Evolutionary conservation across 495 filamentous ascomycete species (phyloP), one percentile per base, ranked within the genome.

Genomic region (Stereocaulon alpinum): DNA sequence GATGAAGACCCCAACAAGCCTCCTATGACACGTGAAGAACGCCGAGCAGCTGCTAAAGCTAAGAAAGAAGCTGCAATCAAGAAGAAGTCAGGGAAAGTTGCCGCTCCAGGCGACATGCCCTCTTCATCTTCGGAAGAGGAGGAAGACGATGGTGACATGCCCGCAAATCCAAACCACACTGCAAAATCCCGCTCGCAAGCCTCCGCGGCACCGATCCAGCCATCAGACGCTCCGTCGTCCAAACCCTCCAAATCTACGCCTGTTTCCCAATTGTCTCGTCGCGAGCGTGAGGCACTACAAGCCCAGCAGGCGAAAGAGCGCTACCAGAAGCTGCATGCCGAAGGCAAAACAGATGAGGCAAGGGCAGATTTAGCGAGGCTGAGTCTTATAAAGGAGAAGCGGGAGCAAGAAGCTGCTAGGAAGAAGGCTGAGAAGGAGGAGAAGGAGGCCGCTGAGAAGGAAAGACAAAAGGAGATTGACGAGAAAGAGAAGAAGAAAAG

Each of bases 301-400:
- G 91, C 91, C 0, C 84, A 86, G 63, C 86, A 89, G 70, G 89
- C 89, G 10, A 88, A 89, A 67, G 91, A 96, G 77, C 79, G 85
- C 56, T 97, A 96, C 67, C 80, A 86, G 79, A 96, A 96, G 78
- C 69, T 97, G 64, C 93, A 98, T 66, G 89, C 89, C 58, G 89
- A 89, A 65, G 93, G 93, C 57, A 96, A 96, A 80, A 96, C 93
- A 42, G 94, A 98, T 56, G 89, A 97, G 77, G 93, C 92, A 22
- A 86, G 86, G 64, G 84, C 89, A n/a, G 93, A 98, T 77, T 65
- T 97, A 67, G 93, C 88, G 53, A 77, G 93, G 55, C 70, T 98
- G 68, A 80, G 75, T 64, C 66, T 91, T 54, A 88, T 98, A 58
- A 79, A 84, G 27, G 88, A 95, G 79, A 85, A 87, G 76, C 79